phyloP scores from a whole-genome alignment of 306 rosid species.

The Pterocarpus santalinus region DNA sequence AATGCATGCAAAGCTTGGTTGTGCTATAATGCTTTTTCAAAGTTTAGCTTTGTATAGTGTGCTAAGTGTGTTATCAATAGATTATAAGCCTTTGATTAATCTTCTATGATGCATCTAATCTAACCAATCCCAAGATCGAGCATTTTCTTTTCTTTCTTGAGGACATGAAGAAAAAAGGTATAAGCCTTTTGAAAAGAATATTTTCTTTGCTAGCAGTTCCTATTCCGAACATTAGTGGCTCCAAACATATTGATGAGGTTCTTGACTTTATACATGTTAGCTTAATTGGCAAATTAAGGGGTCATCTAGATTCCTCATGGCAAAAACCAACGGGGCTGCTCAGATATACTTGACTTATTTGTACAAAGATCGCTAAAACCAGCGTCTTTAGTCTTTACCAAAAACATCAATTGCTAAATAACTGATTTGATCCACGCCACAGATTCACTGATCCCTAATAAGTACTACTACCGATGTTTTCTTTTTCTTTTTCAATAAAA shows the following conservation, averaged over 20 bases:
- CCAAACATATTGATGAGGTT: no score
- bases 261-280: no score
- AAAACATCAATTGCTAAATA: no score
- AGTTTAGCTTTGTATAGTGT: slow-evolving; percentile 16
- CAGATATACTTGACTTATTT: no score
- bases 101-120: not conserved
- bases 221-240: no score
- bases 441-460: no score
- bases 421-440: no score
- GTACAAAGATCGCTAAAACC: no score
- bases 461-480: no score
- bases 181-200: not conserved
- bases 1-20: slow-evolving; percentile 38
- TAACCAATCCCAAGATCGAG: not conserved
- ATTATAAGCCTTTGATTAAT: slow-evolving; percentile 1
- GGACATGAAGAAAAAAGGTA: not conserved
- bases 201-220: not conserved
- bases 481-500: no score
- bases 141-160: not conserved
- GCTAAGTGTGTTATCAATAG: not conserved
- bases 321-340: no score
- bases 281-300: not conserved
- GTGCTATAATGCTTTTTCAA: not conserved
- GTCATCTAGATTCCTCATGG: not conserved
- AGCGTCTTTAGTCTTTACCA: no score